Evolutionary conservation across 1,139 yeast species (phyloP).

Genomic region (Saccharomyces hybrid): DNA sequence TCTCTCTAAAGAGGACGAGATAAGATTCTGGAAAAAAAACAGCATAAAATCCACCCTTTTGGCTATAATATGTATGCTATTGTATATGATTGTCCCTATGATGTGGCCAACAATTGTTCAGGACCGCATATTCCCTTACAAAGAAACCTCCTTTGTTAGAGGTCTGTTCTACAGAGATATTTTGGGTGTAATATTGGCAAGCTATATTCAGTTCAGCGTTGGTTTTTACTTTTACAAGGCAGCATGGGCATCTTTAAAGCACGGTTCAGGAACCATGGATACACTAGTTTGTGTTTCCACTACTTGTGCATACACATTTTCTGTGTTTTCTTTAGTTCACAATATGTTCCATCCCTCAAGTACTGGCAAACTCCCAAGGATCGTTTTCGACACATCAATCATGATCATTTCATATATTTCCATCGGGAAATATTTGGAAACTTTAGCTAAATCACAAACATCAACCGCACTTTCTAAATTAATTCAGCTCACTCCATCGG

Average conservation of each 20-base stretch:
- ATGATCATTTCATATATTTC: constrained; percentile 81
- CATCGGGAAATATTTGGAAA: constrained; percentile 85
- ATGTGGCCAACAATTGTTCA: constrained; percentile 11
- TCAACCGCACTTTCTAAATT: constrained; percentile 79
- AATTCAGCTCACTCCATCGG: constrained; percentile 71
- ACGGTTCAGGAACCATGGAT: constrained; percentile 90
- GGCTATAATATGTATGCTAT: constrained; percentile 18
- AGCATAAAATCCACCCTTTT: constrained; percentile 39
- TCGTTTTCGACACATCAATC: constrained; percentile 78
- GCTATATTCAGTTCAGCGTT: constrained; percentile 58
- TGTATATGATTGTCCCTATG: constrained; percentile 29
- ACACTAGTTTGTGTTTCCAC: constrained; percentile 82
- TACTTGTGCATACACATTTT: constrained; percentile 65
- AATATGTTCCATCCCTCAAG: constrained; percentile 32
- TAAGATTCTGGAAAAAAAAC: constrained; percentile 56
- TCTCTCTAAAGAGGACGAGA: constrained; percentile 63
- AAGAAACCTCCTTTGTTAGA: constrained; percentile 27
- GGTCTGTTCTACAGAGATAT: constrained; percentile 56
- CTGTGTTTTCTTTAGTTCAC: constrained; percentile 50
- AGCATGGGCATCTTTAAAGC: constrained; percentile 56
- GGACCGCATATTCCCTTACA: constrained; percentile 20
- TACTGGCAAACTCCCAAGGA: constrained; percentile 45
- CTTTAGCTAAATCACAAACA: constrained; percentile 88
- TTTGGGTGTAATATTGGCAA: constrained; percentile 52
- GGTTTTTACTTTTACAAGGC: constrained; percentile 59